Conservation (phyloP, 2,329 filamentous ascomycete genomes). For the Aspergillus sp. region DNA sequence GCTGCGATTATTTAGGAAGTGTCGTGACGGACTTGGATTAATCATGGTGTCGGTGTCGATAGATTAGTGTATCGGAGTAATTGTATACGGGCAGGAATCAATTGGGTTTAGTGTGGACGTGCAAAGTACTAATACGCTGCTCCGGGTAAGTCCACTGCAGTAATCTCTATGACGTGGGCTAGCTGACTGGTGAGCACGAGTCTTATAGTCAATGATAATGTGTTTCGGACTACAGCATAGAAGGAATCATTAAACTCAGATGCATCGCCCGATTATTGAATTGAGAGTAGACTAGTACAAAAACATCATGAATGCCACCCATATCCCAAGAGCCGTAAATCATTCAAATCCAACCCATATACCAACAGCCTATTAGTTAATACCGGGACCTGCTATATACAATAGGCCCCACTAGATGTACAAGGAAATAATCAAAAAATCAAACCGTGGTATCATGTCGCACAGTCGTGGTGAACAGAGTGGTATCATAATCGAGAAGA, state of each 20-base stretch:
- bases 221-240: not conserved
- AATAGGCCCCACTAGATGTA: slow-evolving; percentile 7
- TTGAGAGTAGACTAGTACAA: not conserved
- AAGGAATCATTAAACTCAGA: not conserved
- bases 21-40: no score
- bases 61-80: no score
- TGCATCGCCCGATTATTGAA: not conserved
- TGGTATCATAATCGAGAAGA: slow-evolving; percentile 42
- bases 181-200: no score
- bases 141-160: no score
- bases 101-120: no score
- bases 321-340: slow-evolving; percentile 7
- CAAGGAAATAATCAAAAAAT: slow-evolving; percentile 9
- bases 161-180: no score
- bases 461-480: slow-evolving; percentile 40
- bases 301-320: slow-evolving; percentile 5
- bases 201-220: no score
- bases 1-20: no score
- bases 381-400: slow-evolving; percentile 13
- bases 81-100: no score
- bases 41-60: no score
- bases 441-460: slow-evolving; percentile 38
- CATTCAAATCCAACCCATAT: not conserved
- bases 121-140: no score
- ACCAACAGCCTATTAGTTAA: slow-evolving; percentile 2